Base-by-base conservation (phyloP, 495 filamentous ascomycete species). In the Lichina pygmaea region DNA sequence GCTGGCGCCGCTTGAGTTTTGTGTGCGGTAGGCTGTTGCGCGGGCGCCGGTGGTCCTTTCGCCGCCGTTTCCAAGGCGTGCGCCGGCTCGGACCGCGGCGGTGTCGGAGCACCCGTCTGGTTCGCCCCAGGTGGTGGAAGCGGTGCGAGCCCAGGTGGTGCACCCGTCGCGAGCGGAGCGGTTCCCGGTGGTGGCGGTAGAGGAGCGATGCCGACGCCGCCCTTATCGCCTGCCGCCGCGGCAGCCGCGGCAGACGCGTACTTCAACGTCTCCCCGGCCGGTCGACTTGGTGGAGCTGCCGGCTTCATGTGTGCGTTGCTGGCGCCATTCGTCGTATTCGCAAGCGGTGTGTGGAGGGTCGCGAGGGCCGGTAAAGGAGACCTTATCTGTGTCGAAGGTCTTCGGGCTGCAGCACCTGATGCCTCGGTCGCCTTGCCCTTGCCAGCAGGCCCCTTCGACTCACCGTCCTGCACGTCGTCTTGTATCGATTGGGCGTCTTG, bases 201-300 rank as follows among this genome's bases (percentile, higher is more conserved):
- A 13, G 86, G 86, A 31, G 83, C 73, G 51, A 94, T 93, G n/a
- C 86, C 86, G 8, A 93, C 78, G 12, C 70, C 70, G 53, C 64
- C 77, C 56, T 86, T 91, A 57, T 93, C 85, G 58, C 77, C 89
- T 42, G 89, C 83, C 8, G 91, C 91, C 0, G 89, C 89, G 0
- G 89, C 91, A 0, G 89, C 91, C 0, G 89, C 89, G 0, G 89
- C 89, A 15, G 89, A 93, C 33, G 91, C 89, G 57, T 95, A 95
- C 60, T 94, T 94, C 51, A 95, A 64, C 0, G 81, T 81, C 56
- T 95, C 86, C 33, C 82, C 85, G 24, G 85, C 77, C 4, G 81
- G 70, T 53, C 84, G 74, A 39, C 80, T 73, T 7, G 89, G 91
- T 53, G 82, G 54, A 10, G 86, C 78, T 11, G 91, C 89, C 13